These are phyloP conservation scores for Vanrija sp. DNA, from an alignment of 1,284 basidiomycete genomes.

Conservation along the genomic window DNA sequence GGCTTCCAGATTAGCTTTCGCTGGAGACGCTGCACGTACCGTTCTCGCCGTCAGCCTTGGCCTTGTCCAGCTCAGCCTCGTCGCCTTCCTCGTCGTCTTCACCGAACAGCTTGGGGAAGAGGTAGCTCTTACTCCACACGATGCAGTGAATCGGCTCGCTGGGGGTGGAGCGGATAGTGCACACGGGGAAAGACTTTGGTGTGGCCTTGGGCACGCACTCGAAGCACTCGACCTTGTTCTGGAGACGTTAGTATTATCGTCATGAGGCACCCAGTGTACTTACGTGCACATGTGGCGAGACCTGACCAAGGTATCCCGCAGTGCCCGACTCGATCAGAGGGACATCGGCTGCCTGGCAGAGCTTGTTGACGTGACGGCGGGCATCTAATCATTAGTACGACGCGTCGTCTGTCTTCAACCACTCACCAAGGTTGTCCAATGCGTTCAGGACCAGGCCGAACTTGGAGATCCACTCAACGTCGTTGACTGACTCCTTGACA, in stretches of 20 bases:
- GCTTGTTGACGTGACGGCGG: constrained; percentile 88
- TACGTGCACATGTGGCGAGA: constrained; percentile 56
- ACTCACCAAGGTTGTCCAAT: constrained; percentile 84
- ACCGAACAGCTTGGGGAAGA: constrained; percentile 96
- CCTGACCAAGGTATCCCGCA: constrained; percentile 83
- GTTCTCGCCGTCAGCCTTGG: constrained; percentile 64
- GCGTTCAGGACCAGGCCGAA: constrained; percentile 96
- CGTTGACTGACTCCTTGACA: constrained; percentile 90
- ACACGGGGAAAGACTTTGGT: constrained; percentile 93
- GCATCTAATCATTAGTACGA: constrained; percentile 58
- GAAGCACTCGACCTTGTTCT: constrained; percentile 86
- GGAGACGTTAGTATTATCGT: neutral
- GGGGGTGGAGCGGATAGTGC: constrained; percentile 96
- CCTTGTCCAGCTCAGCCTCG: constrained; percentile 50
- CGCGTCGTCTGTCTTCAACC: neutral
- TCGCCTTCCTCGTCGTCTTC: constrained; percentile 64
- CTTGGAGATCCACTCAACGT: constrained; percentile 78
- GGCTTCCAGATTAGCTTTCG: constrained; percentile 53
- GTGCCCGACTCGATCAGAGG: constrained; percentile 96
- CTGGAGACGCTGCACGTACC: constrained; percentile 53
- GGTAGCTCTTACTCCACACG: constrained; percentile 97
- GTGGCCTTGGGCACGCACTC: constrained; percentile 85
- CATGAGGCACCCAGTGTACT: neutral
- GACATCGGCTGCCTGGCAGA: constrained; percentile 87
- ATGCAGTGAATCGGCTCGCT: constrained; percentile 98